A percentile compares a stretch with the other conserved stretches of the same genome.
Evolutionary conservation across 305 asterid genomes (phyloP).

Genomic region (Solanum aculeatissimum): DNA sequence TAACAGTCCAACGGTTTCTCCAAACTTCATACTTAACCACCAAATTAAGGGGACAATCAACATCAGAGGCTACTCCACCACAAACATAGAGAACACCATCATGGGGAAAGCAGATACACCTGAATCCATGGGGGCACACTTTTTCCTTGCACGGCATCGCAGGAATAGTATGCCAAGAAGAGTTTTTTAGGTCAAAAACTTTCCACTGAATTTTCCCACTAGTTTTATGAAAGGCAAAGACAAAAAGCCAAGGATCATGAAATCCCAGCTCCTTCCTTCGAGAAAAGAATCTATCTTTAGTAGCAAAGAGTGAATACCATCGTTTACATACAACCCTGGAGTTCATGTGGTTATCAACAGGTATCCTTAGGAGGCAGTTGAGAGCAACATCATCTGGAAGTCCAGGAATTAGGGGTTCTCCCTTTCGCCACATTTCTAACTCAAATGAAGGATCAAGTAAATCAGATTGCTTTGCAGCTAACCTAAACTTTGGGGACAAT

Average conservation of each 20-base stretch:
- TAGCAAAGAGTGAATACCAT: slow-evolving; percentile 68
- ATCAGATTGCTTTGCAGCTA: slow-evolving; percentile 42
- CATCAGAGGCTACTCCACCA: slow-evolving; percentile 74
- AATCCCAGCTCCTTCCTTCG: slow-evolving; percentile 71
- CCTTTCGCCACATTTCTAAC: slow-evolving; percentile 27
- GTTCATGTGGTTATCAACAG: slow-evolving; percentile 41
- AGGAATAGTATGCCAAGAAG: slow-evolving; percentile 79
- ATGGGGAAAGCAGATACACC: slow-evolving; percentile 72
- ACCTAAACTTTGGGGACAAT: slow-evolving; percentile 66
- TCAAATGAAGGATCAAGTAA: slow-evolving; percentile 45
- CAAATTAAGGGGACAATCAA: slow-evolving; percentile 74
- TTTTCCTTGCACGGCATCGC: slow-evolving; percentile 92
- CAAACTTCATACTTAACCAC: slow-evolving; percentile 72
- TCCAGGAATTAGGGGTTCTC: slow-evolving; percentile 73
- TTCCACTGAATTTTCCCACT: slow-evolving; percentile 86
- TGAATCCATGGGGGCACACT: slow-evolving; percentile 80
- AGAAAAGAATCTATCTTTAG: slow-evolving; percentile 63
- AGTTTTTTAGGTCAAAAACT: slow-evolving; percentile 57
- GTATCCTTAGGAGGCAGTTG: slow-evolving; percentile 78
- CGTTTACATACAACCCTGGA: slow-evolving; percentile 59
- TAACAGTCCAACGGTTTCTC: slow-evolving; percentile 74
- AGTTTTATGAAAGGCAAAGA: slow-evolving; percentile 74
- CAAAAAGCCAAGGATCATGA: slow-evolving; percentile 84
- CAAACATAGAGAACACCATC: slow-evolving; percentile 71
- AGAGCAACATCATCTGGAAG: slow-evolving; percentile 89